Percentiles rank a stretch among this genome's conserved stretches.
Evolutionary conservation across 352 stramenopile species (phyloP).

Genomic region (Phytophthora tentaculata): DNA sequence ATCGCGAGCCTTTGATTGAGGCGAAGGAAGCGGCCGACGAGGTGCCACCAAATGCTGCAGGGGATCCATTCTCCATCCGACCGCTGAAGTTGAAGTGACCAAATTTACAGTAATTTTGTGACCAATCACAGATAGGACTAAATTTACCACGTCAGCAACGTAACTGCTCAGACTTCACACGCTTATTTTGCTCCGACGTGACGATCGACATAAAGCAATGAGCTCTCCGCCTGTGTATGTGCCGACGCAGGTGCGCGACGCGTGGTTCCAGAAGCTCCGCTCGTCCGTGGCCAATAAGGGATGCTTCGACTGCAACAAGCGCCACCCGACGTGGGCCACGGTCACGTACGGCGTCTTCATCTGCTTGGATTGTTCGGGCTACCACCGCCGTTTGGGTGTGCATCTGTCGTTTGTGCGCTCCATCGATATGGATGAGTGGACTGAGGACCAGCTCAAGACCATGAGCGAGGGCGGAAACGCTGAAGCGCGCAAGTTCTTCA

Average conservation of each 20-base stretch:
- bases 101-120: background rate
- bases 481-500: slow-evolving; percentile 94
- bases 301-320: slow-evolving; percentile 97
- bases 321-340: slow-evolving; percentile 95
- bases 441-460: slow-evolving; percentile 91
- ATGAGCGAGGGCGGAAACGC: slow-evolving; percentile 95
- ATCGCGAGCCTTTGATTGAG: slow-evolving; percentile 47
- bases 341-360: slow-evolving; percentile 97
- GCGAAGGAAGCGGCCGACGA: slow-evolving; percentile 29
- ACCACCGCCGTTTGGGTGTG: slow-evolving; percentile 93
- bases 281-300: slow-evolving; percentile 82
- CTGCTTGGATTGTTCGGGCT: slow-evolving; percentile 95
- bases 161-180: slow-evolving; percentile 3
- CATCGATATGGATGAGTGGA: slow-evolving; percentile 97
- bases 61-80: slow-evolving; percentile 17
- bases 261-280: slow-evolving; percentile 89
- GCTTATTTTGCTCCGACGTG: slow-evolving; percentile 23
- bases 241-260: slow-evolving; percentile 73
- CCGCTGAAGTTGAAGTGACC: slow-evolving; percentile 26
- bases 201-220: slow-evolving; percentile 14
- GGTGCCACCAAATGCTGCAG: slow-evolving; percentile 22
- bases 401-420: slow-evolving; percentile 96
- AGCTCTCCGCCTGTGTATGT: slow-evolving; percentile 60
- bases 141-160: slow-evolving; percentile 17
- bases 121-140: slow-evolving; percentile 16